Percentiles rank a stretch among this genome's conserved stretches.
phyloP scores from a whole-genome alignment of 179 eudicot species.

The Nepenthes alata region DNA sequence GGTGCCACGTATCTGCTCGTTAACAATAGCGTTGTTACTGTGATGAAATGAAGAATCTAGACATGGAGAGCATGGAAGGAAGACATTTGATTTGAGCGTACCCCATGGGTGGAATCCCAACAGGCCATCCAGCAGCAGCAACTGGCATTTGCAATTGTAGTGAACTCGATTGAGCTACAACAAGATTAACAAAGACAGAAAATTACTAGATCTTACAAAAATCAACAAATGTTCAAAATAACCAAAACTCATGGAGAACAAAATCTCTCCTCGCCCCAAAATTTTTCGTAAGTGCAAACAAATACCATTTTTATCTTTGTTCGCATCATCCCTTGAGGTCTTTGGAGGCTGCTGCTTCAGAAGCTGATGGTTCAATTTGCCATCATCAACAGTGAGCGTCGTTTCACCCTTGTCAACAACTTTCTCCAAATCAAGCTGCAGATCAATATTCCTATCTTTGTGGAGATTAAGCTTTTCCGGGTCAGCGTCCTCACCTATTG shows the following conservation, averaged over 20 bases:
- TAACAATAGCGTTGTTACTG: slow-evolving; percentile 7
- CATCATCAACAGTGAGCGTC: slow-evolving; percentile 8
- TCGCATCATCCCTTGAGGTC: slow-evolving; percentile 25
- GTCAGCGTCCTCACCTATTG: slow-evolving; percentile 18
- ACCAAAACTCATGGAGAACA: neutral
- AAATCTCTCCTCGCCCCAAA: too few relatives aligned
- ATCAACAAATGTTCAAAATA: neutral
- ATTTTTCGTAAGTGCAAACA: neutral
- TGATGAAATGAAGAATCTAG: slow-evolving; percentile 1
- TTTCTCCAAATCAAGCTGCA: slow-evolving; percentile 56
- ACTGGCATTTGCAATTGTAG: slow-evolving; percentile 66
- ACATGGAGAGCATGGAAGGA: too few relatives aligned
- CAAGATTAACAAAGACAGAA: neutral
- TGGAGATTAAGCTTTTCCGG: slow-evolving; percentile 15
- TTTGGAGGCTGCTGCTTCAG: slow-evolving; percentile 25
- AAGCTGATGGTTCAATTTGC: slow-evolving; percentile 20
- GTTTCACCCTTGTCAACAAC: slow-evolving; percentile 13
- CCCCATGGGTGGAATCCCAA: slow-evolving; percentile 92
- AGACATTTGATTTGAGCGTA: slow-evolving; percentile 4
- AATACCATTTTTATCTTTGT: slow-evolving; percentile 48
- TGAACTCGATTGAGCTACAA: slow-evolving; percentile 53
- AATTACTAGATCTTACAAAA: slow-evolving; percentile 4
- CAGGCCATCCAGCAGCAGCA: slow-evolving; percentile 78
- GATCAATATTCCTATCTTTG: slow-evolving; percentile 35
- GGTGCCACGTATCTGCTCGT: slow-evolving; percentile 85